phyloP scores from a whole-genome alignment of 306 rosid genomes.

The Abrus pulchellus region DNA sequence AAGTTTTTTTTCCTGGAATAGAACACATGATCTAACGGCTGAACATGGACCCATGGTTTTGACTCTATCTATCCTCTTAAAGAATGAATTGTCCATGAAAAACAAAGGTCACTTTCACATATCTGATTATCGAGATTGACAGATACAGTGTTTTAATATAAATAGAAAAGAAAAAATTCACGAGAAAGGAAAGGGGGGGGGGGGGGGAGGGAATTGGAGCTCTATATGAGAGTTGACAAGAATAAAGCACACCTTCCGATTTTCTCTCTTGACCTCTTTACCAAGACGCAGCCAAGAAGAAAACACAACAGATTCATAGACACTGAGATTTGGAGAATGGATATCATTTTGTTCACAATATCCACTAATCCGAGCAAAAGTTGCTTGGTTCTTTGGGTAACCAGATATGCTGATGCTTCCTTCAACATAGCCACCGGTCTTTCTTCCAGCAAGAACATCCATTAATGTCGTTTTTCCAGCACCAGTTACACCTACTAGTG shows the following conservation, averaged over 20 bases:
- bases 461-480: constrained; percentile 73
- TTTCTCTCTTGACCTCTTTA: constrained; percentile 53
- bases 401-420: constrained; percentile 65
- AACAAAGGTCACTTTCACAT: neutral
- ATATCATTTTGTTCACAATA: constrained; percentile 69
- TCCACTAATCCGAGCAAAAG: constrained; percentile 64
- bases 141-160: neutral
- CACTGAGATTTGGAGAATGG: constrained; percentile 62
- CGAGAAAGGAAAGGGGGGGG: constrained; percentile 7
- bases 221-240: constrained; percentile 26
- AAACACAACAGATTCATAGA: constrained; percentile 60
- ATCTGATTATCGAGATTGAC: constrained; percentile 10
- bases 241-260: constrained; percentile 50
- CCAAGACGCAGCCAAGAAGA: constrained; percentile 67
- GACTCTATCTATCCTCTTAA: neutral
- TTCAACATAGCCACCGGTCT: constrained; percentile 65
- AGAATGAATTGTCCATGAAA: constrained; percentile 4
- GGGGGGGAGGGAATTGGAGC: neutral
- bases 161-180: neutral
- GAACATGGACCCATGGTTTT: neutral
- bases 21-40: neutral
- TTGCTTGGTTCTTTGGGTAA: constrained; percentile 63
- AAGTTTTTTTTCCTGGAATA: neutral
- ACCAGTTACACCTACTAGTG: constrained; percentile 68
- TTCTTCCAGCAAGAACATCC: constrained; percentile 71